Base-by-base conservation (phyloP, 352 stramenopile species). In the Globisporangium radiosum region DNA sequence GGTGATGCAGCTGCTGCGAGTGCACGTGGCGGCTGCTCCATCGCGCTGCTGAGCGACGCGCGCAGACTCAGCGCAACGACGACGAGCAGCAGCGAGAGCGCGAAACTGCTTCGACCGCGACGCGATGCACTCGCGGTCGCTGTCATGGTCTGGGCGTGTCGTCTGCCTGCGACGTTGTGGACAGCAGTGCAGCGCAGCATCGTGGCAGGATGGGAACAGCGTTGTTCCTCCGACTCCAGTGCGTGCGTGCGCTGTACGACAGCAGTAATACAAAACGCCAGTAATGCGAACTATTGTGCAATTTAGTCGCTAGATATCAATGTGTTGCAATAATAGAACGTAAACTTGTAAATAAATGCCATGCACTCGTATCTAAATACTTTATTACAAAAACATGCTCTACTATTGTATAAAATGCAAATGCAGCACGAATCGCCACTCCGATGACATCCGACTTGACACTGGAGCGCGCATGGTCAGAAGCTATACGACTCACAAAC, bases 21-120 rank as follows among this genome's bases (percentile, higher is more conserved):
- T 48, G 44, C 36, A 44, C 54, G 54, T 15, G 44, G 44, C 14
- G 54, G 54, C 54, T 59, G 54, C 45, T 59, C 54, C 54, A 59
- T 59, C 7, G 44, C 54, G 4, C 7, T 33, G 25, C 54, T 53
- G 3, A 7, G 4, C 5, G 14, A 52, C 13, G 45, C 37, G 15
- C 9, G 2, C 9, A 47, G 5, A 33, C 54, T 47, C 6, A 52
- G 38, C 15, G 51, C 3, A 2, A 53, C 13, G 40, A 59, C n/a
- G 13, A 52, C 13, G 8, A 45, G 25, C 9, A 53, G 15, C 44
- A 59, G 37, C 15, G 40, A 15, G 8, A 45, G 25, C 8, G 54
- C n/a, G 44, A 44, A 7, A 3, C 40, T 44, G 40, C 11, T 25
- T 25, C 25, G 25, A 13, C 40, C 40, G 40, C 40, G 40, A 44